Evolutionary conservation across 306 rosid species (phyloP).

Genomic region (Parietaria judaica): DNA sequence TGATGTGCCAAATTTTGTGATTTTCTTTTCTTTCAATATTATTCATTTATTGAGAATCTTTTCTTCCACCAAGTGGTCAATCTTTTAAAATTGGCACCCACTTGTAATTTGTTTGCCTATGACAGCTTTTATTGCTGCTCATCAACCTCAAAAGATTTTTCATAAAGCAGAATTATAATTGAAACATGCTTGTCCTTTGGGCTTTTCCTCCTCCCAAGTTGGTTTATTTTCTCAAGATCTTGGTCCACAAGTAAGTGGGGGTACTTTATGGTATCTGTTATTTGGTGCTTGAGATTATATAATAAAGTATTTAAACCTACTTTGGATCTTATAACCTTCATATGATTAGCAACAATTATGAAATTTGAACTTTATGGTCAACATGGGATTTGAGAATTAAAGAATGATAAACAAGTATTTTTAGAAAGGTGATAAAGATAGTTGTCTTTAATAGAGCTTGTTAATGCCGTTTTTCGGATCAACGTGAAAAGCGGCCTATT

Average conservation of each 20-base stretch:
- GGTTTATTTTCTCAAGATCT: conserved; percentile 21
- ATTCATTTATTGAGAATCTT: not conserved
- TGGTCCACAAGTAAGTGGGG: conserved; percentile 33
- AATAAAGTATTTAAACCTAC: not conserved
- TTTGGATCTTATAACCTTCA: not conserved
- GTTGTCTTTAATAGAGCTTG: conserved; percentile 8
- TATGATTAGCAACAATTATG: not conserved
- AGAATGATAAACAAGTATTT: too few relatives aligned
- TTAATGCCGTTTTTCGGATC: too few relatives aligned
- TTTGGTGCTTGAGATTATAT: conserved; percentile 10
- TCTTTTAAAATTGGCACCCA: not conserved
- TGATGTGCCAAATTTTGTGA: not conserved
- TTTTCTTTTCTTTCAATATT: not conserved
- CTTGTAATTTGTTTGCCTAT: conserved; percentile 14
- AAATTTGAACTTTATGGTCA: conserved; percentile 1
- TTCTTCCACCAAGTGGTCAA: not conserved
- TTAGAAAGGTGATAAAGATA: not conserved
- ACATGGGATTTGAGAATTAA: conserved; percentile 10
- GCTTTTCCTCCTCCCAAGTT: conserved; percentile 35
- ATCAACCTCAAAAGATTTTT: conserved; percentile 30
- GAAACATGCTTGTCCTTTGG: conserved; percentile 20
- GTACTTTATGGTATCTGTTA: not conserved
- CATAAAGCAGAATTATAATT: conserved; percentile 25
- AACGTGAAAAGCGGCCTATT: too few relatives aligned
- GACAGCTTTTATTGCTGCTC: conserved; percentile 30